phyloP scores from a whole-genome alignment of 257 asterid genomes.

The Solanum ahanhuiri region DNA sequence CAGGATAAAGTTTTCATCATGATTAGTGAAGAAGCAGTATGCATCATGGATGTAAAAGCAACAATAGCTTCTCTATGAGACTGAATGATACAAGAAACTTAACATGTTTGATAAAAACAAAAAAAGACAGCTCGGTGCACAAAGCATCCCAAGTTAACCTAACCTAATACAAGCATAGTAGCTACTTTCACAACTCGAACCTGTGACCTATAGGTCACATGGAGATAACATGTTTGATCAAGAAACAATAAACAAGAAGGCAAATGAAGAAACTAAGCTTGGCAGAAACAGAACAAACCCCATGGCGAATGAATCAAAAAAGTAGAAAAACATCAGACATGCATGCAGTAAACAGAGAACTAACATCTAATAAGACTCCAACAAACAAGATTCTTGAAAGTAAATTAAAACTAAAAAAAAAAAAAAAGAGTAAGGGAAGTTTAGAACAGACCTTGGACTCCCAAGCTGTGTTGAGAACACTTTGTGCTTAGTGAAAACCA shows the following conservation, averaged over 20 bases:
- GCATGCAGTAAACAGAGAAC: not conserved
- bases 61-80: not conserved
- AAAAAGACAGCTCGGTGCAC: not conserved
- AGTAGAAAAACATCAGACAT: not conserved
- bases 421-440: slow-evolving; percentile 4
- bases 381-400: not conserved
- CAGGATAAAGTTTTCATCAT: not conserved
- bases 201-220: not conserved
- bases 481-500: slow-evolving; percentile 25
- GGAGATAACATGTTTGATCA: not conserved
- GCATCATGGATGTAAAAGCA: not conserved
- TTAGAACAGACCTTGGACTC: slow-evolving; percentile 35
- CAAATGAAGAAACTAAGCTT: not conserved
- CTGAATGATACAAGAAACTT: not conserved
- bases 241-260: not conserved
- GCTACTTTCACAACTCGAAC: not conserved
- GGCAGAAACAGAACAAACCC: not conserved
- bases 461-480: slow-evolving; percentile 24
- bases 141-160: not conserved
- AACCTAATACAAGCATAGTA: not conserved
- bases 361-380: not conserved
- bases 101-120: not conserved
- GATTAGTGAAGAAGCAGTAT: not conserved
- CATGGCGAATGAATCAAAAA: not conserved
- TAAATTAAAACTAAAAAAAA: not conserved